Base-by-base conservation (phyloP, 257 asterid genomes). In the Fraxinus quadrangulata region DNA sequence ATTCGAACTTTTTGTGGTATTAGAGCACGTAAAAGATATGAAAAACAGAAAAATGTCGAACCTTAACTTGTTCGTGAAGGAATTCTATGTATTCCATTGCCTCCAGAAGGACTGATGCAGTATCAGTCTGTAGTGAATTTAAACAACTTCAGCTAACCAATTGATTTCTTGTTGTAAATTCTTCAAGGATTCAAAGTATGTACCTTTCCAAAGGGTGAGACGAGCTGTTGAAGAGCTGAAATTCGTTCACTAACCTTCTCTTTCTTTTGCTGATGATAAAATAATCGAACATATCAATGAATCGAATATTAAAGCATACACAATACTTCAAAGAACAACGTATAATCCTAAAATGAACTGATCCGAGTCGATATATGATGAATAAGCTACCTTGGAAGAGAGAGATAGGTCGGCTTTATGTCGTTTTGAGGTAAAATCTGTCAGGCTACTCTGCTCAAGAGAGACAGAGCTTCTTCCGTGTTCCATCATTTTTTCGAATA, bases 151-250 rank as follows among this genome's bases (percentile, higher is more conserved):
- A 63, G 36, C 33, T 63, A 12, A 23, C 6, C 34, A 63, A 39
- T 19, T 21, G 24, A 31, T 61, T 31, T 19, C 0, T 19, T 47
- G 68, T n/a, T 51, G 65, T 28, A 66, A 3, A 63, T 37, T 11
- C 49, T 45, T 23, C 3, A 5, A 39, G 21, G 54, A 36, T 19
- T 56, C 3, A 23, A 2, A 72, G 34, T 28, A 36, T 34, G 17
- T 74, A 95, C 99, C 97, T 95, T 95, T 45, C 99, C 99, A 75
- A 77, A 95, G 28, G 99, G 99, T 17, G 99, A 95, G 81, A 95
- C 98, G 51, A 42, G 51, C 51, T 42, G 51, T 42, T 42, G 51
- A 42, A 42, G 51, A 67, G 94, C 97, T 2, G 92, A 86, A 72
- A 95, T 87, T 17, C 97, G 89, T 78, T 91, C 51, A 13, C 51